Evolutionary conservation across 495 filamentous ascomycete genomes (phyloP), one percentile per base, ranked within the genome.

Genomic region (Margaritispora aquatica): DNA sequence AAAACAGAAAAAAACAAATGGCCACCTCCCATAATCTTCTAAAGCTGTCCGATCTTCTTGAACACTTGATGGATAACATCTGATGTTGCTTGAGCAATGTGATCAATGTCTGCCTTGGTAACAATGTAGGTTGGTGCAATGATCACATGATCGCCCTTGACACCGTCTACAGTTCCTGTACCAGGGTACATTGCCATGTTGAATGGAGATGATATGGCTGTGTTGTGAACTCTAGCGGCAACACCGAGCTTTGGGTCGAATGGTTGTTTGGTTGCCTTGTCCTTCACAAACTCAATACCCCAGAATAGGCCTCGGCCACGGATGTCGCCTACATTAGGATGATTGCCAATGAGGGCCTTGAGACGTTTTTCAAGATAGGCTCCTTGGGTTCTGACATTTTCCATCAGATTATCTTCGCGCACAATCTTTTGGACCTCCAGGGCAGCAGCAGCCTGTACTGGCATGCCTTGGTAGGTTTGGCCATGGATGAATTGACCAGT

Each of bases 61-160:
- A 68, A 64, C 22, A 68, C 66, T 34, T 60, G 49, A 1, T 64
- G 26, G 19, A 68, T 44, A 44, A 66, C 36, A 55, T 58, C 57
- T 71, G 74, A 70, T 3, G 79, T 71, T 3, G 64, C 70, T 21
- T 76, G 67, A 29, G 83, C 77, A 52, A 89, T 84, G 50, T 70
- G 72, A 60, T 85, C 80, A 54, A 90, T 77, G 27, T 88, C 86
- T 11, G 81, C 78, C 29, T 68, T 69, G 0, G 79, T 81, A 47
- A 88, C 75, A 57, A 80, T 92, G 70, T 87, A 95, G 0, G 90
- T 78, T 2, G 92, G 91, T 21, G 87, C 80, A 55, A 96, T 63
- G 29, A 95, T 73, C 15, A 92, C 71, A 73, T 92, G 87, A 65
- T 96, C 92, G 1, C 89, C 90, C 2, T 64, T 70, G 26, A 78